These are phyloP conservation scores for Mycena floridula DNA, from an alignment of 768 basidiomycete species.

Conservation along the genomic window DNA sequence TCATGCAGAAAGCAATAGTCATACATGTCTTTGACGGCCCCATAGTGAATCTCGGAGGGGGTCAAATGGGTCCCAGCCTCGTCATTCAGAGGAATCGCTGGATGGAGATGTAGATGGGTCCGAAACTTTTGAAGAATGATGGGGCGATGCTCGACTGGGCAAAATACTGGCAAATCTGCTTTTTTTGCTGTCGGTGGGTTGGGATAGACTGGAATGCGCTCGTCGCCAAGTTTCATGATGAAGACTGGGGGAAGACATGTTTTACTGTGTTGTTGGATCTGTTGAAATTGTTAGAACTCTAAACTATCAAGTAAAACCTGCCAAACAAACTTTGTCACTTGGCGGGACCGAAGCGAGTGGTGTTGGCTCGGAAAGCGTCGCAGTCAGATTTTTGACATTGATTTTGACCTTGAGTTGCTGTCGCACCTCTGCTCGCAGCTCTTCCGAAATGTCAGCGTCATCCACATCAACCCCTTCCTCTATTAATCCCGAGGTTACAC, in stretches of 20 bases:
- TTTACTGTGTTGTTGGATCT: conserved; percentile 1
- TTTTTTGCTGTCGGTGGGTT: conserved; percentile 7
- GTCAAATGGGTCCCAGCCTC: conserved; percentile 4
- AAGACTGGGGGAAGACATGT: conserved; percentile 13
- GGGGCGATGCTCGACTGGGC: conserved; percentile 8
- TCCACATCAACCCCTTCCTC: conserved; percentile 11
- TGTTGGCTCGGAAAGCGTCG: background rate
- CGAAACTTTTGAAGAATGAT: conserved; percentile 12
- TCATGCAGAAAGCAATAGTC: conserved; percentile 14
- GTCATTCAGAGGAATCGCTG: conserved; percentile 10
- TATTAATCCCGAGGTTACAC: conserved; percentile 8
- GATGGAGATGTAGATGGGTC: conserved; percentile 14
- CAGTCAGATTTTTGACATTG: background rate
- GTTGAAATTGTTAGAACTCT: background rate
- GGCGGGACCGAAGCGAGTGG: background rate
- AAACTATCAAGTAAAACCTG: background rate
- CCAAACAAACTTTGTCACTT: background rate
- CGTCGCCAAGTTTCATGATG: conserved; percentile 5
- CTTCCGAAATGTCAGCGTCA: conserved; percentile 1
- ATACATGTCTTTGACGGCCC: conserved; percentile 13
- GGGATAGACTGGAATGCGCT: conserved; percentile 9
- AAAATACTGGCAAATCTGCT: conserved; percentile 8
- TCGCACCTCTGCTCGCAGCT: background rate
- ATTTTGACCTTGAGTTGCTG: too few species aligned
- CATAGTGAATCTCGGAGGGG: background rate